Base-by-base conservation (phyloP, 768 basidiomycete species). In the Pulveroboletus sp. region DNA sequence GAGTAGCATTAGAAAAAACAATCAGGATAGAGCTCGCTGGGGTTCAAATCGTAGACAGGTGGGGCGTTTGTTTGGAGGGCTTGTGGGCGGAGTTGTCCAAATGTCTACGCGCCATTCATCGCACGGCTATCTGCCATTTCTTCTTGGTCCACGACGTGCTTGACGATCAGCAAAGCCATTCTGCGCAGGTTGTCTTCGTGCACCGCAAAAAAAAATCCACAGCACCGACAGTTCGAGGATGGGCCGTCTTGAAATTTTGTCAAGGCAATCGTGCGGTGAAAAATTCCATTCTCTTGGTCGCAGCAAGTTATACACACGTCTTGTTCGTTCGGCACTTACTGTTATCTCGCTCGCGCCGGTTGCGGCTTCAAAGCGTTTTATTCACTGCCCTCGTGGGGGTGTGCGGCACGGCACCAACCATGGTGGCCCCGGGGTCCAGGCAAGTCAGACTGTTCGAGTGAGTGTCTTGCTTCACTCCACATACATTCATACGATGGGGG, bases 391-490 rank as follows among this genome's bases (percentile, higher is more conserved):
- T 32, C 20, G 45, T 32, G 35, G 37, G 24, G 21, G 41, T 37
- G 47, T 32, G 33, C 37, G 38, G 43, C 46, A 45, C 35, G 17
- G 47, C 36, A 49, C 20, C 41, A 34, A 16, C 43, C 53, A 47
- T 7, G 14, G 37, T 5, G 35, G 17, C 36, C 27, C 17, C 11
- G 34, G n/a, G 32, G 16, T 46, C 33, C 23, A 41, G 51, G 43
- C 52, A 37, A 33, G 50, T 60, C 52, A 65, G 11, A 53, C 53
- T 38, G 43, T 45, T 33, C 41, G 35, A 24, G 65, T 60, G 65
- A 65, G 63, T 62, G 65, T 62, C 60, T 67, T 65, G 62, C 42
- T 53, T 64, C 63, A 64, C 59, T 64, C 59, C 33, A 51, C 25
- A 51, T 47, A 50, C 50, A 52, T 53, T 55, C 57, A 65, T 53